Evolutionary conservation across 106 monocot species (phyloP).

Genomic region (Cymbidium sinense): DNA sequence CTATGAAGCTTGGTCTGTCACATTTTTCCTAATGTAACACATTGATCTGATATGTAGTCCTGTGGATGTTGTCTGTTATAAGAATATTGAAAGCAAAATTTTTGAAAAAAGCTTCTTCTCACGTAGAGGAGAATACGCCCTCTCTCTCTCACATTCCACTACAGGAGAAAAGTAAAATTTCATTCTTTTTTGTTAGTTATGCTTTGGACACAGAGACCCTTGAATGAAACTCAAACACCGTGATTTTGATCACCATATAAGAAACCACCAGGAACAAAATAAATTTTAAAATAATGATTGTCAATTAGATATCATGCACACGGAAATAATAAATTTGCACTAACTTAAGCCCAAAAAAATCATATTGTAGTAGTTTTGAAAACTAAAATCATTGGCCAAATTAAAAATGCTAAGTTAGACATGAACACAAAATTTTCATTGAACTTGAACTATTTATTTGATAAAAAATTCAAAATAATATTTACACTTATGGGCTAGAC

Average conservation of each 20-base stretch:
- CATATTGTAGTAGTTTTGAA: no score
- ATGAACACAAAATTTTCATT: no score
- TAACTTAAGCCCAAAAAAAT: no score
- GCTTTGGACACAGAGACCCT: not conserved
- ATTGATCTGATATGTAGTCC: not conserved
- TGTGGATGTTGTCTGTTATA: not conserved
- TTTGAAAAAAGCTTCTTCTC: not conserved
- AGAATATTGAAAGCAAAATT: not conserved
- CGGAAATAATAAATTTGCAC: no score
- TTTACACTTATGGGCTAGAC: no score
- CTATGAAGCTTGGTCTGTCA: not conserved
- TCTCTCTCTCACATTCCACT: not conserved
- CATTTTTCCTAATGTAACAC: not conserved
- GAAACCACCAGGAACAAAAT: not conserved
- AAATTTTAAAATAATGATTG: not conserved
- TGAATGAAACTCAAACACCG: no score
- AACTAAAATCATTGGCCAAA: no score
- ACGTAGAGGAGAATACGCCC: not conserved
- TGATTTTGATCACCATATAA: no score
- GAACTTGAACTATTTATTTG: no score
- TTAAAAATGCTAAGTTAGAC: no score
- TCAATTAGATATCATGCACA: no score
- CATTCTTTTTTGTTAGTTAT: not conserved
- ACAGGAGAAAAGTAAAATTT: not conserved
- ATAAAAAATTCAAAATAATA: no score